phyloP scores from a whole-genome alignment of 371 early-diverging fungal species.

The Rhizomucor miehei region DNA sequence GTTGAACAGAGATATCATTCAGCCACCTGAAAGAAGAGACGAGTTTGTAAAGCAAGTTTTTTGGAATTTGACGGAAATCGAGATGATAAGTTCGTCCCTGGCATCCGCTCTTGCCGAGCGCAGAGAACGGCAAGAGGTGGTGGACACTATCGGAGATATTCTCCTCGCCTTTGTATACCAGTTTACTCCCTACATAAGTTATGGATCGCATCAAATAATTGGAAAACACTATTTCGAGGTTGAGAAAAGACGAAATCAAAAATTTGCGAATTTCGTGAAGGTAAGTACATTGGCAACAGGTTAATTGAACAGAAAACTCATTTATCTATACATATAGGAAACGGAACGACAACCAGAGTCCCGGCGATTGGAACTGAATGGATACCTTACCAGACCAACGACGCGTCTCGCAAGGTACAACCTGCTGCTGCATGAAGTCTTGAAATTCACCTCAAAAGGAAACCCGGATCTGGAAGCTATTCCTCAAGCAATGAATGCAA shows the following conservation, averaged over 20 bases:
- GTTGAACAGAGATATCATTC: slow-evolving; percentile 62
- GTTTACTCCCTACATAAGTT: slow-evolving; percentile 79
- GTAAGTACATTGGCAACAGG: slow-evolving; percentile 25
- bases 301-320: not conserved
- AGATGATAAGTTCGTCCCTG: slow-evolving; percentile 66
- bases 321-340: slow-evolving; percentile 33
- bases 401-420: slow-evolving; percentile 88
- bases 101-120: slow-evolving; percentile 64
- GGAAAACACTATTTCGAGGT: slow-evolving; percentile 78
- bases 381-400: slow-evolving; percentile 82
- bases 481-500: slow-evolving; percentile 62
- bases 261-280: slow-evolving; percentile 71
- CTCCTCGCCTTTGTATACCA: slow-evolving; percentile 65
- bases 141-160: slow-evolving; percentile 84
- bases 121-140: slow-evolving; percentile 70
- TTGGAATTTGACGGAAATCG: slow-evolving; percentile 75
- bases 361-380: slow-evolving; percentile 74
- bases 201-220: slow-evolving; percentile 85
- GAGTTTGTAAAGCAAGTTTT: slow-evolving; percentile 80
- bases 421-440: slow-evolving; percentile 76
- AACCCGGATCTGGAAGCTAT: slow-evolving; percentile 70
- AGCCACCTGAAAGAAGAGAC: slow-evolving; percentile 48
- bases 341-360: slow-evolving; percentile 75
- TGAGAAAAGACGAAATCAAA: slow-evolving; percentile 65
- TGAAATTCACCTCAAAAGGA: slow-evolving; percentile 74